Evolutionary conservation across 345 rosid species (phyloP), one percentile per base, ranked within the genome.

Genomic region (Erucastrum elatum): DNA sequence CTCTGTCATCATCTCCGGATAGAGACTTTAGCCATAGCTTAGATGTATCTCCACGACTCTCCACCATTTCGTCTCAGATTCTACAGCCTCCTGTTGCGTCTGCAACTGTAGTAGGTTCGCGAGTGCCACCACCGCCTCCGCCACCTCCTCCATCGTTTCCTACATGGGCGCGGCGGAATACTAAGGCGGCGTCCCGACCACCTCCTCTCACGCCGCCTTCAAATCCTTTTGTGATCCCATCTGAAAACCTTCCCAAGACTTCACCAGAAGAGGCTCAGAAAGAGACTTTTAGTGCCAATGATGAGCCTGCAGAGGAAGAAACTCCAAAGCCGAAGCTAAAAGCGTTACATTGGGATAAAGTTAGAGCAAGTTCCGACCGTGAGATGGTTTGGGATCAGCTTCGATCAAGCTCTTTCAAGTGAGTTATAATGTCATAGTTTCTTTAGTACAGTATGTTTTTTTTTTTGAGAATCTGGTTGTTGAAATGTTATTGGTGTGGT

Each of bases 361-460:
- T 94, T 55, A 87, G 97, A 85, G 98, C 98, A 29, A 94, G 97
- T 86, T 94, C 98, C 10, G 98, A 90, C 80, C 89, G 95, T n/a
- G 97, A 94, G 78, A 94, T 91, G 97, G 98, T 89, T 17, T 94
- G 98, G 97, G 98, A 94, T 87, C 98, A 91, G 31, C 88, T 94
- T 80, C 82, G 94, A 68, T 87, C 97, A 41, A 91, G 92, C 83
- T 94, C 98, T 10, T 94, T 91, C 61, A 87, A 85, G 98, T 94
- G 86, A 83, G 93, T 71, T 34, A 21, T 21, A 68, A 64, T 46
- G 25, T 15, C 44, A 25, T 31, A 13, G 15, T 37, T 27, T 35
- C 16, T 66, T 59, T 8, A 29, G 2, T 55, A 68, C 58, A 7
- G 2, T 51, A n/a, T 51, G 8, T 17, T 41, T 15, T 35, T 65